Conservation (phyloP, 2,329 filamentous ascomycete genomes). For the Claviceps sp. region DNA sequence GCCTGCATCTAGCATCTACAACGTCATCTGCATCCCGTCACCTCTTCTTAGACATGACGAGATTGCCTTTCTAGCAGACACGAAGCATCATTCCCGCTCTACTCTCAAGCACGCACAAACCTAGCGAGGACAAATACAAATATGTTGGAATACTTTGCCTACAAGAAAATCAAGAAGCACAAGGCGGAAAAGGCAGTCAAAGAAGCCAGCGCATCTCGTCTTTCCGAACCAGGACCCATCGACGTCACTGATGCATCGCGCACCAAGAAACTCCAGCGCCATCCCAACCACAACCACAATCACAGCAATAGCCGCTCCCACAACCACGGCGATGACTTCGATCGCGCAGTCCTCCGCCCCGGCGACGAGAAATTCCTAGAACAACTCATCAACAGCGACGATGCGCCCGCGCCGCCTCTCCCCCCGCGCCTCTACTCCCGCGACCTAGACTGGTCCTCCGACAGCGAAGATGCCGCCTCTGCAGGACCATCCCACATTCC, state of each 20-base stretch:
- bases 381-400: slow-evolving; percentile 32
- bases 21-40: too few species aligned
- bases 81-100: too few species aligned
- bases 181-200: slow-evolving; percentile 33
- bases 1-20: too few species aligned
- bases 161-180: slow-evolving; percentile 50
- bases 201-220: slow-evolving; percentile 6
- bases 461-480: slow-evolving; percentile 14
- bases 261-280: background rate
- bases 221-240: slow-evolving; percentile 6
- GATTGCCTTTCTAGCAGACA: too few species aligned
- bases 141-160: slow-evolving; percentile 51
- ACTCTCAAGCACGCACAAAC: too few species aligned
- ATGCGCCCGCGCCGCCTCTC: slow-evolving; percentile 37
- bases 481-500: slow-evolving; percentile 13
- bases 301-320: slow-evolving; percentile 5
- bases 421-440: slow-evolving; percentile 39
- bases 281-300: background rate
- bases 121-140: too few species aligned
- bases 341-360: slow-evolving; percentile 33
- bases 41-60: too few species aligned
- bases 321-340: slow-evolving; percentile 6
- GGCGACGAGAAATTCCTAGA: slow-evolving; percentile 47
- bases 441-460: slow-evolving; percentile 33
- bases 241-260: slow-evolving; percentile 2